Evolutionary conservation across 352 stramenopile species (phyloP).

Genomic region (Phytopythium delawarense): DNA sequence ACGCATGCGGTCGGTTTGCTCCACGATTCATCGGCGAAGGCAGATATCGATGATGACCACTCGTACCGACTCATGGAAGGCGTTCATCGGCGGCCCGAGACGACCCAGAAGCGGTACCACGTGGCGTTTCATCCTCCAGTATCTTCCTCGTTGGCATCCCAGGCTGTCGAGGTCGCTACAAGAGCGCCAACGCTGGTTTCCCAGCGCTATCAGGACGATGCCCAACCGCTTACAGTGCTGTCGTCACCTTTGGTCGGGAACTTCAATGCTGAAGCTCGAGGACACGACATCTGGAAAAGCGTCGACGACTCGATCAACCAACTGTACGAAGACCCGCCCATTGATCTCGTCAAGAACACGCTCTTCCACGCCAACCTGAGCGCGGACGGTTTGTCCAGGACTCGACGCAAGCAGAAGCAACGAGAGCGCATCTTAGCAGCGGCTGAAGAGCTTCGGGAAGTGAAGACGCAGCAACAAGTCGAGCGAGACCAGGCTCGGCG

Average conservation of each 20-base stretch:
- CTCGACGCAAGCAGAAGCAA: slow-evolving; percentile 9
- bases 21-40: neutral
- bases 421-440: slow-evolving; percentile 37
- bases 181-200: neutral
- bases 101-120: neutral
- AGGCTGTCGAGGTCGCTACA: neutral
- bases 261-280: neutral
- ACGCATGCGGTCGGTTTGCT: neutral
- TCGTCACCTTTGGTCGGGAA: neutral
- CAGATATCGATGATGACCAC: neutral
- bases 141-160: neutral
- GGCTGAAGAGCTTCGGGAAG: slow-evolving; percentile 35
- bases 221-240: neutral
- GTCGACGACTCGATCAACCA: slow-evolving; percentile 53
- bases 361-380: slow-evolving; percentile 24
- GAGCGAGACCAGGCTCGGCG: slow-evolving; percentile 25
- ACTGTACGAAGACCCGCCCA: slow-evolving; percentile 51
- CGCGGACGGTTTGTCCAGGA: neutral
- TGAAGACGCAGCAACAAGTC: slow-evolving; percentile 17
- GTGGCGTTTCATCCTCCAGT: slow-evolving; percentile 1
- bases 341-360: slow-evolving; percentile 42
- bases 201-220: neutral
- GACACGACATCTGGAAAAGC: neutral
- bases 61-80: neutral
- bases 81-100: neutral